Evolutionary conservation across 805 yeast genomes (phyloP), one percentile per base, ranked within the genome.

Genomic region (Teunomyces cretensis): DNA sequence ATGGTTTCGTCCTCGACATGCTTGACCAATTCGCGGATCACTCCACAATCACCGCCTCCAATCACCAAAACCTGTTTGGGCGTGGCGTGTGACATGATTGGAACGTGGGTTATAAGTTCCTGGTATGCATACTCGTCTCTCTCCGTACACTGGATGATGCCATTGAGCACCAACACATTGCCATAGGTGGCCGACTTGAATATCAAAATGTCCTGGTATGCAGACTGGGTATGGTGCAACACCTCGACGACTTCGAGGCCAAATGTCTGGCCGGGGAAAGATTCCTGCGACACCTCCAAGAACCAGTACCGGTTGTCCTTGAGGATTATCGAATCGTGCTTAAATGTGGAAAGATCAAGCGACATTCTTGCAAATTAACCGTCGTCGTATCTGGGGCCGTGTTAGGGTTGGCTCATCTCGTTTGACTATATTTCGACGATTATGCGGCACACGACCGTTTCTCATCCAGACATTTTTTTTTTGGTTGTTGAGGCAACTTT

Each of bases 21-120:
- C 67, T 90, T 91, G 38, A 88, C 80, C 13, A 88, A 83, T 64
- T 90, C 97, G 57, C 97, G 78, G 30, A 91, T 69, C 15, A 90
- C 96, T 49, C 97, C 97, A 52, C 97, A 96, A 64, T 90, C 97
- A 35, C 97, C 97, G 19, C 97, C 97, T 22, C 97, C 97, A 56
- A 90, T 87, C 26, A 90, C 94, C 42, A 90, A 76, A 8, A 89
- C 95, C 44, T 75, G 78, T 54, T 78, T 79, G 1, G 97, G 97
- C 33, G 73, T 58, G 3, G 80, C 79, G 67, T 90, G 97, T 9
- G 88, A 69, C 78, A 83, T 81, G 46, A 91, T 58, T 4, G 97
- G 91, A 24, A 88, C 66, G 64, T 91, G 96, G 2, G 95, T 71
- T 50, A 90, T 91, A 83, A 88, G 81, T 62, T 90, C 97, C 68